Conservation (phyloP, 352 stramenopile species). For the Pseudoperonospora humuli region DNA sequence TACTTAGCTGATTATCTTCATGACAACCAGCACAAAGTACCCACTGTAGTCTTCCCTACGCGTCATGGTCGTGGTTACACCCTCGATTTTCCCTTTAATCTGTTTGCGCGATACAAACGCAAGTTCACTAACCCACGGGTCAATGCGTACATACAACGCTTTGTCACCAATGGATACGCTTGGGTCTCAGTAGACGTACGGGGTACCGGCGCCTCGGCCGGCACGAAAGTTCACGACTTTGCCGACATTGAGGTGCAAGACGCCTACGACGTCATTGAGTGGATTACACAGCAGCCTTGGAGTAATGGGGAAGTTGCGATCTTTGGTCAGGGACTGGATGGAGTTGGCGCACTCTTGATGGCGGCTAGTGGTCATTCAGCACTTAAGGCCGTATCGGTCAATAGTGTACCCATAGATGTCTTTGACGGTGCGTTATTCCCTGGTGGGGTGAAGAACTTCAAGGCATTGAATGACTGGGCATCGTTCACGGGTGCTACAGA, state of each 20-base stretch:
- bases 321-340: constrained; percentile 68
- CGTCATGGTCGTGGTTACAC: constrained; percentile 75
- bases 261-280: constrained; percentile 70
- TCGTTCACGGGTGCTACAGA: constrained; percentile 74
- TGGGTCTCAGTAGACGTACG: constrained; percentile 75
- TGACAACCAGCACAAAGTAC: constrained; percentile 48
- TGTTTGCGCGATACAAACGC: constrained; percentile 54
- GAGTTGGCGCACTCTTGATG: constrained; percentile 52
- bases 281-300: constrained; percentile 72
- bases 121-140: constrained; percentile 79
- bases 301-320: constrained; percentile 69
- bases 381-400: constrained; percentile 67
- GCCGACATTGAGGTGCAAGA: constrained; percentile 61
- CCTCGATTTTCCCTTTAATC: constrained; percentile 70
- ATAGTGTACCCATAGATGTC: constrained; percentile 58
- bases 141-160: constrained; percentile 61
- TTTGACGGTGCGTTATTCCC: constrained; percentile 70
- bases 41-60: constrained; percentile 63
- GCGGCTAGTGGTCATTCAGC: constrained; percentile 54
- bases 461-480: constrained; percentile 50
- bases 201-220: constrained; percentile 64
- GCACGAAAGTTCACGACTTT: constrained; percentile 60
- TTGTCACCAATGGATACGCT: constrained; percentile 65
- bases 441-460: constrained; percentile 68
- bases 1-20: constrained; percentile 65